phyloP scores from a whole-genome alignment of 2,329 filamentous ascomycete species.

The Eutypa lata region DNA sequence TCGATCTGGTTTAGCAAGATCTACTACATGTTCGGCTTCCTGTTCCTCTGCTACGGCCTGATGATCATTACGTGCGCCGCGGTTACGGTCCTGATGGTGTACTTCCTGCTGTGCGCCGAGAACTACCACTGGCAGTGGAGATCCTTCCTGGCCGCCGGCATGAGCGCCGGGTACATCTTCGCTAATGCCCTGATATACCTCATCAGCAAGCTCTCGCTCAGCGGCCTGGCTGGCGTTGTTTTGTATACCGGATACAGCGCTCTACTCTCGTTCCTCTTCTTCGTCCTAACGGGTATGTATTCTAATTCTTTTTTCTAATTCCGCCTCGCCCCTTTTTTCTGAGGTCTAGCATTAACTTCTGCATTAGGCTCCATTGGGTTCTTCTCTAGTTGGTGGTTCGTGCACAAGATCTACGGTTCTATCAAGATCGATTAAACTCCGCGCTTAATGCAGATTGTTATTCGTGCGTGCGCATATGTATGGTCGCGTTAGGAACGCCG shows the following conservation, averaged over 20 bases:
- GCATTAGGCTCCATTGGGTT: slow-evolving; percentile 84
- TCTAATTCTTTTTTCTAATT: background rate
- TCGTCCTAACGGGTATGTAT: slow-evolving; percentile 86
- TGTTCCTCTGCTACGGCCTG: slow-evolving; percentile 94
- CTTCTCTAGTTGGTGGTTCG: slow-evolving; percentile 91
- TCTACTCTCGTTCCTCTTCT: slow-evolving; percentile 86
- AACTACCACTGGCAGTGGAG: slow-evolving; percentile 99
- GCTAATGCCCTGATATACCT: slow-evolving; percentile 88
- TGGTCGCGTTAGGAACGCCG: no score
- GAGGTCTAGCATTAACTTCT: slow-evolving; percentile 7
- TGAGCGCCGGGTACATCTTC: slow-evolving; percentile 89
- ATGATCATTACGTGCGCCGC: slow-evolving; percentile 95
- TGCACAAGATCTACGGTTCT: slow-evolving; percentile 90
- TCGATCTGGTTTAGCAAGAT: slow-evolving; percentile 98
- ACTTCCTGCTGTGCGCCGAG: slow-evolving; percentile 92
- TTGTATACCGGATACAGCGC: slow-evolving; percentile 92
- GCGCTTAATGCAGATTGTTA: no score
- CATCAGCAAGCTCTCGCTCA: slow-evolving; percentile 81
- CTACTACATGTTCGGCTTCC: slow-evolving; percentile 99
- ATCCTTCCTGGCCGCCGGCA: slow-evolving; percentile 86
- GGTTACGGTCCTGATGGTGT: slow-evolving; percentile 90
- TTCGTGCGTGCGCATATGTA: no score
- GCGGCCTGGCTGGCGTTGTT: slow-evolving; percentile 80
- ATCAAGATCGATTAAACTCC: slow-evolving; percentile 92
- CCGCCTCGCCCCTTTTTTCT: background rate